Percentiles rank a stretch among this genome's conserved stretches.
phyloP scores from a whole-genome alignment of 768 basidiomycete genomes.

The Mycena albidolilacea region DNA sequence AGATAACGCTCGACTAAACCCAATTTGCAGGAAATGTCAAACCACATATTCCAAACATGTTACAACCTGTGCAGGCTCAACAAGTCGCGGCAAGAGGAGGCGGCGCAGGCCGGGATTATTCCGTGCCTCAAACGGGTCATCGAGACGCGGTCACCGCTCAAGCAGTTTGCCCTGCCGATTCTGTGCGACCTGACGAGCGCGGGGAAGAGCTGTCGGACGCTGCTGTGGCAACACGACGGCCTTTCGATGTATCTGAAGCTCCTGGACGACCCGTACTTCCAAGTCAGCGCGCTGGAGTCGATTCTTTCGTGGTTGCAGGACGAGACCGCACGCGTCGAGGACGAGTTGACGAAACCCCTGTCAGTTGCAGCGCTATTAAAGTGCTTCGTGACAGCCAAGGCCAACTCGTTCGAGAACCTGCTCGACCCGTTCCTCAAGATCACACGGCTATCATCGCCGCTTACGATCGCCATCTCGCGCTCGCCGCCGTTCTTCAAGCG shows the following conservation, averaged over 20 bases:
- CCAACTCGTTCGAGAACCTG: slow-evolving; percentile 92
- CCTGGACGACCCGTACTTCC: slow-evolving; percentile 90
- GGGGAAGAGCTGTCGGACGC: slow-evolving; percentile 90
- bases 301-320: slow-evolving; percentile 96
- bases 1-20: slow-evolving; percentile 17
- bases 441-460: slow-evolving; percentile 79
- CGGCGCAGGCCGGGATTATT: slow-evolving; percentile 95
- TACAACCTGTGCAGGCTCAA: slow-evolving; percentile 97
- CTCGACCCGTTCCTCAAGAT: slow-evolving; percentile 96
- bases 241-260: slow-evolving; percentile 83
- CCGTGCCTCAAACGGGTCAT: slow-evolving; percentile 93
- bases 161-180: slow-evolving; percentile 97
- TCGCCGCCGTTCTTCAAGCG: slow-evolving; percentile 88
- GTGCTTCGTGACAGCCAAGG: slow-evolving; percentile 89
- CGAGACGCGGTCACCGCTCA: slow-evolving; percentile 90
- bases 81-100: slow-evolving; percentile 96
- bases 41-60: slow-evolving; percentile 97
- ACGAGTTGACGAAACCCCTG: slow-evolving; percentile 79
- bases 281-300: slow-evolving; percentile 92
- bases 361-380: slow-evolving; percentile 79
- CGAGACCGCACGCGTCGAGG: slow-evolving; percentile 94
- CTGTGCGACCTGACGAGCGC: slow-evolving; percentile 97
- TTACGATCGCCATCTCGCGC: slow-evolving; percentile 85
- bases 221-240: slow-evolving; percentile 97
- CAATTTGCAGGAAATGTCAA: slow-evolving; percentile 87